Base-by-base conservation (phyloP, 495 filamentous ascomycete genomes). In the Lophiostoma macrostomum region DNA sequence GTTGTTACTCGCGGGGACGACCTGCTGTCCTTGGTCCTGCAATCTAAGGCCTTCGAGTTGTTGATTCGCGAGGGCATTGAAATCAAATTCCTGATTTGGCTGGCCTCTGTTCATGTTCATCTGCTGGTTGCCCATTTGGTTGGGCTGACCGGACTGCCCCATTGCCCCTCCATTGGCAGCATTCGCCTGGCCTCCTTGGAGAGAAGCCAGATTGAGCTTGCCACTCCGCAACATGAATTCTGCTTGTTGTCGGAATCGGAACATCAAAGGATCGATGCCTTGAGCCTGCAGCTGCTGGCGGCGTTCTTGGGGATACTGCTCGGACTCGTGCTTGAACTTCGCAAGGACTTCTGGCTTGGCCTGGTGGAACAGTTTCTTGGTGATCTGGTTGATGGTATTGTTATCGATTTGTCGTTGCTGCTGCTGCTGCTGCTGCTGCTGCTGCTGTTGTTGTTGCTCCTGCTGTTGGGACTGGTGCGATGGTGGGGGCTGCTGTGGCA, bases 1-100 rank as follows among this genome's bases (percentile, higher is more conserved):
- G 68, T 78, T 66, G 73, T 73, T 74, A 58, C 81, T 86, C 14
- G 81, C 83, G 8, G 83, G 83, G 10, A 86, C 83, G 19, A 86
- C 83, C 36, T 80, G 66, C 53, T 84, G 80, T 20, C 83, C 83
- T 39, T 78, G 77, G 66, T 84, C 79, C 64, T 82, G 79, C n/a
- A 75, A 76, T 20, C 80, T 79, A 43, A 80, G 60, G 12, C 78
- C 82, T 58, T 81, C 79, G 23, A 76, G 78, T 66, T 84, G 83
- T 60, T 84, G 81, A 20, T 76, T 79, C 44, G 80, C 68, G 10
- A 84, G 72, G 35, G 78, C 78, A 46, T 76, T 74, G 49, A 80
- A 71, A 18, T 81, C 76, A 37, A 79, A 59, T 3, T 63, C 59
- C 54, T 74, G 76, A 23, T 63, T 71, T 64, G 48, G 71, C 69